Conservation (phyloP, 257 asterid species). For the Solanum chaucha region DNA sequence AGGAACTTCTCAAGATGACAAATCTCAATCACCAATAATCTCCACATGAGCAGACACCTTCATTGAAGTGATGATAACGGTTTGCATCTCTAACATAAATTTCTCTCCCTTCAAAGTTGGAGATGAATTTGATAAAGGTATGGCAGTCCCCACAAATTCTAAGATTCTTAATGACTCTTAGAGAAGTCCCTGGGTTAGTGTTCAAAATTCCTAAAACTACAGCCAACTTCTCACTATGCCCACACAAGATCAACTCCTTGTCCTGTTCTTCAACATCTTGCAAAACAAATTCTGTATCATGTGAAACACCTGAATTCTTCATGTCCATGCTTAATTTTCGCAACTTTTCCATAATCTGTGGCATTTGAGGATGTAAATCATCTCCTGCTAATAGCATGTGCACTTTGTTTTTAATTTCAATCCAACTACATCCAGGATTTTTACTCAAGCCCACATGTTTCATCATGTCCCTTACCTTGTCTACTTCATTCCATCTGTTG, state of each 20-base stretch:
- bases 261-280: conserved; percentile 97
- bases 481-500: conserved; percentile 67
- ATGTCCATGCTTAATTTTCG: conserved; percentile 45
- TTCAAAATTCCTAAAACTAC: conserved; percentile 72
- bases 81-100: conserved; percentile 77
- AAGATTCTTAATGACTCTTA: conserved; percentile 37
- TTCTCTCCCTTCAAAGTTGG: conserved; percentile 65
- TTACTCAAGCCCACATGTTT: conserved; percentile 55
- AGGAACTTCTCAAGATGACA: not conserved
- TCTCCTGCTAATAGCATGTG: conserved; percentile 91
- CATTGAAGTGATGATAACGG: conserved; percentile 82
- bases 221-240: conserved; percentile 92
- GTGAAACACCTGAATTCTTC: conserved; percentile 63
- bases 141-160: conserved; percentile 94
- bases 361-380: conserved; percentile 67
- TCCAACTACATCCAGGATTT: conserved; percentile 96
- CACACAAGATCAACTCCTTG: conserved; percentile 79
- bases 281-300: conserved; percentile 52
- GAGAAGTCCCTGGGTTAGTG: conserved; percentile 51
- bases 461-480: conserved; percentile 63
- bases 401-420: conserved; percentile 73
- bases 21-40: conserved; percentile 69
- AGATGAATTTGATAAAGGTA: conserved; percentile 58
- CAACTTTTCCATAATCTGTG: conserved; percentile 47
- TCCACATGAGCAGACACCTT: conserved; percentile 74